Evolutionary conservation across 2,329 filamentous ascomycete genomes (phyloP).

Genomic region (Paraconiothyrium sp.): DNA sequence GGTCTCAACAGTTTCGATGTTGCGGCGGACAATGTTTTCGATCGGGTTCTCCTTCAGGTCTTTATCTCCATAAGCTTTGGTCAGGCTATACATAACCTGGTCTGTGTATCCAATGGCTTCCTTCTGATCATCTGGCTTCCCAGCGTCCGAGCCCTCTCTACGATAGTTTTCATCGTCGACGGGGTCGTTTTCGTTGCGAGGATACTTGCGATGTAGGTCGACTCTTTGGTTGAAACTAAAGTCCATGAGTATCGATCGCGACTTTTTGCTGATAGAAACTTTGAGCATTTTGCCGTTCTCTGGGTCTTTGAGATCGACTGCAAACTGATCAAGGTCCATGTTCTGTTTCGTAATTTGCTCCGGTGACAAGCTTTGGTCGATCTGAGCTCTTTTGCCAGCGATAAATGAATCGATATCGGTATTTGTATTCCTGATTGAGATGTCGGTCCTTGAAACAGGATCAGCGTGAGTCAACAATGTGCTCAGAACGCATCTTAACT

Average conservation of each 20-base stretch:
- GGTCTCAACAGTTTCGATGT: constrained; percentile 9
- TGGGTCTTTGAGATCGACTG: not conserved
- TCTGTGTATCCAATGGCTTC: not conserved
- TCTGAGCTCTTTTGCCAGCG: not conserved
- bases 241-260: not conserved
- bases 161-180: not conserved
- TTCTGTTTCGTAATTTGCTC: not conserved
- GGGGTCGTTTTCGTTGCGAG: not conserved
- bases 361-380: not conserved
- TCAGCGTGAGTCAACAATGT: not conserved
- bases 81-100: constrained; percentile 3
- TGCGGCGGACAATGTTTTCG: constrained; percentile 5
- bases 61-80: not conserved
- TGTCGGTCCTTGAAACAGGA: not conserved
- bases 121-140: not conserved
- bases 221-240: not conserved
- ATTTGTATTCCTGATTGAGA: not conserved
- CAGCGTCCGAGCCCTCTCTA: not conserved
- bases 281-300: not conserved
- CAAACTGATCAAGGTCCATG: not conserved
- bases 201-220: not conserved
- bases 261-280: not conserved
- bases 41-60: not conserved
- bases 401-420: not conserved
- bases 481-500: not conserved